Evolutionary conservation across 2,329 filamentous ascomycete species (phyloP).

Genomic region (Karstenula rhodostoma): DNA sequence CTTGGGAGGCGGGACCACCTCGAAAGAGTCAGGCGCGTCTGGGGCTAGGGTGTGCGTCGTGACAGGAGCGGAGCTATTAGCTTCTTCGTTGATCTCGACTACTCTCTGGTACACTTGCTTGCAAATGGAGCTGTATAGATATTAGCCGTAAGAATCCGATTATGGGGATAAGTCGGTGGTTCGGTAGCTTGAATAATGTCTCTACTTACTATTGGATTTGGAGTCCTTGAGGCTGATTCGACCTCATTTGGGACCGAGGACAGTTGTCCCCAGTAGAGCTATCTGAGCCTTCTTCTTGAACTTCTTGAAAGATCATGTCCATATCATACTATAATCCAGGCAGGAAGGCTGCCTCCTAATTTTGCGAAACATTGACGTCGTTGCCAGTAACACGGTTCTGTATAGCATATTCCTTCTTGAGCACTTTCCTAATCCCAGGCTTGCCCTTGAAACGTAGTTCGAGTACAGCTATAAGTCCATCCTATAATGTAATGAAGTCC

Average conservation of each 20-base stretch:
- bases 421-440: conserved; percentile 18
- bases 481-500: conserved; percentile 21
- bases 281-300: background rate
- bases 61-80: no score
- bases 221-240: background rate
- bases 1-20: no score
- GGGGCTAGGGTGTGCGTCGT: no score
- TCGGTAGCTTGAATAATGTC: no score
- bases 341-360: conserved; percentile 16
- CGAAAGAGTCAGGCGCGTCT: no score
- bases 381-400: conserved; percentile 16
- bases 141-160: no score
- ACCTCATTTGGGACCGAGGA: background rate
- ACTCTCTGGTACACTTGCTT: no score
- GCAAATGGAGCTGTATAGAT: no score
- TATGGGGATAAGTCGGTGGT: no score
- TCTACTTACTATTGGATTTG: no score
- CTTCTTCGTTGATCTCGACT: no score
- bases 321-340: conserved; percentile 21
- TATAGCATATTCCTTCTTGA: conserved; percentile 17
- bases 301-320: background rate
- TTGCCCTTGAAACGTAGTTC: conserved; percentile 19
- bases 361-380: conserved; percentile 11
- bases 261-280: background rate
- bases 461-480: conserved; percentile 20